phyloP scores from a whole-genome alignment of 768 basidiomycete species.

The Hortiboletus campestris region DNA sequence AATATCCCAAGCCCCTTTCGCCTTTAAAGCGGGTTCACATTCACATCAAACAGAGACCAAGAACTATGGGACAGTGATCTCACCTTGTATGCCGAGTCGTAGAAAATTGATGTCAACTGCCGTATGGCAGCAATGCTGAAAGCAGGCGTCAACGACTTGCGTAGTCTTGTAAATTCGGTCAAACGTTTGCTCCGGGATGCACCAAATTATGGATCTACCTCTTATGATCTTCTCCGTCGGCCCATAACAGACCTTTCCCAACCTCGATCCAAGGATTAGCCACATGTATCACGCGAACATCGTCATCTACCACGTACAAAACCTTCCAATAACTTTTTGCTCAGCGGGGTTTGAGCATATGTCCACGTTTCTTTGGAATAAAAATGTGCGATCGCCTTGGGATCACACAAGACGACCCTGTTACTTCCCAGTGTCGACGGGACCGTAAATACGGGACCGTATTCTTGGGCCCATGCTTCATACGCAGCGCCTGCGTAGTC shows the following conservation, averaged over 20 bases:
- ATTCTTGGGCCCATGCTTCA: conserved; percentile 23
- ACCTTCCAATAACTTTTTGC: conserved; percentile 31
- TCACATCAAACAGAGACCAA: neutral
- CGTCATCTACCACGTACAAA: neutral
- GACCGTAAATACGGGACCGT: conserved; percentile 15
- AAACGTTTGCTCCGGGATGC: neutral
- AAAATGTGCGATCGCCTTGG: too few species aligned
- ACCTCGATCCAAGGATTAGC: neutral
- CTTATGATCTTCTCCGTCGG: conserved; percentile 44
- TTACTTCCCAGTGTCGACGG: conserved; percentile 14
- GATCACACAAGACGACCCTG: too few species aligned
- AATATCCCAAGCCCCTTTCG: conserved; percentile 32
- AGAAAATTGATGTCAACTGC: conserved; percentile 37
- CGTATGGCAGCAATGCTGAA: conserved; percentile 41
- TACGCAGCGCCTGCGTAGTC: conserved; percentile 9
- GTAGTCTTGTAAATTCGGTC: conserved; percentile 24
- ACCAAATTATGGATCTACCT: conserved; percentile 27
- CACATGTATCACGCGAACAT: neutral
- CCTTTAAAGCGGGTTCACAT: conserved; percentile 12
- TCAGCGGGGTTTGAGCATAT: conserved; percentile 42
- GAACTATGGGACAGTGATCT: neutral
- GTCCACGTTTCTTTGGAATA: conserved; percentile 18
- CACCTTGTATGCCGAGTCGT: conserved; percentile 34
- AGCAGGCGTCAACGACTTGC: conserved; percentile 37
- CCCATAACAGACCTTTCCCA: conserved; percentile 31